phyloP scores from a whole-genome alignment of 2,329 filamentous ascomycete genomes.

The Stagonosporopsis chrysanthemi region DNA sequence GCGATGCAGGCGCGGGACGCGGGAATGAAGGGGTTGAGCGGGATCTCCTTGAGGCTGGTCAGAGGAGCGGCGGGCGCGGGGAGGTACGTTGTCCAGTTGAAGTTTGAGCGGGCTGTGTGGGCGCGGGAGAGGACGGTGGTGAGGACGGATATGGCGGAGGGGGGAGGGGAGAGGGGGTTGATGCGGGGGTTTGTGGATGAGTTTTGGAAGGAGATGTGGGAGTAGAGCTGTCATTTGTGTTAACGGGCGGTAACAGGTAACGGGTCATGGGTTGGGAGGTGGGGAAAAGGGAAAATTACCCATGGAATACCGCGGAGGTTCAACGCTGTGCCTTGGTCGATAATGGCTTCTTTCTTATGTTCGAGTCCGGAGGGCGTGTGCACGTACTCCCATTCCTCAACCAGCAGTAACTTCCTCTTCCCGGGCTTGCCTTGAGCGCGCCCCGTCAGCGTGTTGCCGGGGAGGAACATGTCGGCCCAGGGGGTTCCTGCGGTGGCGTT shows the following conservation, averaged over 20 bases:
- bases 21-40: conserved; percentile 43
- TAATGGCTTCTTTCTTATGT: conserved; percentile 45
- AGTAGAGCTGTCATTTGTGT: conserved; percentile 37
- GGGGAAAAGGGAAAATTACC: conserved; percentile 24
- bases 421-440: conserved; percentile 34
- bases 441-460: conserved; percentile 44
- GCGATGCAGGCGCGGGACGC: conserved; percentile 39
- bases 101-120: conserved; percentile 38
- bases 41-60: conserved; percentile 27
- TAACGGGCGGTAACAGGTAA: background rate
- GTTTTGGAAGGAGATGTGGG: conserved; percentile 35
- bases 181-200: conserved; percentile 34
- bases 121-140: conserved; percentile 30
- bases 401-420: conserved; percentile 41
- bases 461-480: conserved; percentile 46
- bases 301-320: conserved; percentile 48
- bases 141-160: conserved; percentile 36
- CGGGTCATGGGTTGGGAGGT: too few relatives aligned
- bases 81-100: conserved; percentile 41
- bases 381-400: conserved; percentile 45
- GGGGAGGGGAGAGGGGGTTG: conserved; percentile 31
- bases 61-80: conserved; percentile 27
- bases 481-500: conserved; percentile 41
- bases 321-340: conserved; percentile 46
- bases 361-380: conserved; percentile 33